Conservation (phyloP, 305 asterid genomes). For the Fraxinus floribunda region DNA sequence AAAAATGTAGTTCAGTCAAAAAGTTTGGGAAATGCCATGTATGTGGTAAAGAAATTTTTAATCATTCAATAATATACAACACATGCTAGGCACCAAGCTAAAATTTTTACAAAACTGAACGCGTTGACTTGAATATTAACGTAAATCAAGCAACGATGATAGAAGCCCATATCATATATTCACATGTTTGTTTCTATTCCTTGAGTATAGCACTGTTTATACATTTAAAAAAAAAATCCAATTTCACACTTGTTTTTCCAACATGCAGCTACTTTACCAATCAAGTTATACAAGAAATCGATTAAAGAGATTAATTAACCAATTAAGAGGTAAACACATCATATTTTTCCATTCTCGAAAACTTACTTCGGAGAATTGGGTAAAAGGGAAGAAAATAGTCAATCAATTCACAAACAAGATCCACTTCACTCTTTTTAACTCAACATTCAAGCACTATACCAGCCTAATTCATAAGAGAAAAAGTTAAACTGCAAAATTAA, state of each 20-base stretch:
- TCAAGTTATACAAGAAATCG: constrained; percentile 10
- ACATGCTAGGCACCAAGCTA: constrained; percentile 18
- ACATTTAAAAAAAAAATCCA: neutral
- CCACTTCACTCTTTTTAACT: constrained; percentile 9
- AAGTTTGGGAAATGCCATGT: neutral
- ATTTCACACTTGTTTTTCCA: constrained; percentile 2
- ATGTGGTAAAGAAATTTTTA: neutral
- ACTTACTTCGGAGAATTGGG: neutral
- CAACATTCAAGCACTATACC: constrained; percentile 16
- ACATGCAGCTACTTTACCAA: constrained; percentile 36
- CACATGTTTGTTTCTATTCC: neutral
- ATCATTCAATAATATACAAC: neutral
- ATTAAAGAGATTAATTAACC: neutral
- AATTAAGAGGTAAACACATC: neutral
- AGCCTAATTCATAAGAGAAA: constrained; percentile 20
- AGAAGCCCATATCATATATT: constrained; percentile 4
- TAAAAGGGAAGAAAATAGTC: constrained; percentile 1
- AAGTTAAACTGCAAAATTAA: neutral
- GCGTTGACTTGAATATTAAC: constrained; percentile 8
- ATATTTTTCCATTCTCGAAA: neutral
- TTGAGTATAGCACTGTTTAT: neutral
- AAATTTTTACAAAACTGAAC: neutral
- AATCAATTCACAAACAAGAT: constrained; percentile 20
- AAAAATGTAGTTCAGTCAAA: neutral
- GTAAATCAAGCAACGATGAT: neutral